Evolutionary conservation across 495 filamentous ascomycete genomes (phyloP).

Genomic region (Staphylotrichum tortipilum): DNA sequence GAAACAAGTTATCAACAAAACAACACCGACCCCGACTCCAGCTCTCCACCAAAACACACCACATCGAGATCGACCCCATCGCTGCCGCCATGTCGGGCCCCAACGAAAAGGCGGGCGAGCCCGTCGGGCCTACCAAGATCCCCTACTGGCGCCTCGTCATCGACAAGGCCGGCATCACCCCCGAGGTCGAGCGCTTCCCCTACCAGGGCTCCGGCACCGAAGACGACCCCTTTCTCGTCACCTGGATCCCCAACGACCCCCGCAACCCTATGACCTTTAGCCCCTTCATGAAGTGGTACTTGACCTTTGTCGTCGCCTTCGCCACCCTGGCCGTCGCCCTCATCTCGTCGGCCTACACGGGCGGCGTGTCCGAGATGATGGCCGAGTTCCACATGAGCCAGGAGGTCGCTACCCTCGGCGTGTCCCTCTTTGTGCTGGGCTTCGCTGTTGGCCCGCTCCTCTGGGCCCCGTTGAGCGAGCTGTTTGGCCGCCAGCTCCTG

Average conservation of each 20-base stretch:
- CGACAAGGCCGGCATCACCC: neutral
- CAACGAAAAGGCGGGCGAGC: neutral
- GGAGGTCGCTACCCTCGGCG: conserved; percentile 54
- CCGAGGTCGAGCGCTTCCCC: neutral
- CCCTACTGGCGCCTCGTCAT: neutral
- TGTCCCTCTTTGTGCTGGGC: conserved; percentile 72
- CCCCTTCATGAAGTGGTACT: conserved; percentile 53
- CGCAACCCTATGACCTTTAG: neutral
- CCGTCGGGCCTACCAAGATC: neutral
- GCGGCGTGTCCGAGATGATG: conserved; percentile 57
- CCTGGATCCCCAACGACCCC: neutral
- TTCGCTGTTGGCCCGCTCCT: conserved; percentile 59
- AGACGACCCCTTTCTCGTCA: neutral
- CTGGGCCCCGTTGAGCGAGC: conserved; percentile 49
- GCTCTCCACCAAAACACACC: too few species aligned
- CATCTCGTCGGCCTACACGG: conserved; percentile 66
- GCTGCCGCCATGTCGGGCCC: neutral
- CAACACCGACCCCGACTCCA: too few species aligned
- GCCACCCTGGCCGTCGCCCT: conserved; percentile 69
- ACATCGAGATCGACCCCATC: too few species aligned
- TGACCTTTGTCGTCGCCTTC: conserved; percentile 54
- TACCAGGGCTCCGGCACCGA: neutral
- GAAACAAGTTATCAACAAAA: too few species aligned
- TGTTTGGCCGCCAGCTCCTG: conserved; percentile 53
- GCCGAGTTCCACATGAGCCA: conserved; percentile 45